Base-by-base conservation (phyloP, 441 rosid species). In the Melastoma candidum region DNA sequence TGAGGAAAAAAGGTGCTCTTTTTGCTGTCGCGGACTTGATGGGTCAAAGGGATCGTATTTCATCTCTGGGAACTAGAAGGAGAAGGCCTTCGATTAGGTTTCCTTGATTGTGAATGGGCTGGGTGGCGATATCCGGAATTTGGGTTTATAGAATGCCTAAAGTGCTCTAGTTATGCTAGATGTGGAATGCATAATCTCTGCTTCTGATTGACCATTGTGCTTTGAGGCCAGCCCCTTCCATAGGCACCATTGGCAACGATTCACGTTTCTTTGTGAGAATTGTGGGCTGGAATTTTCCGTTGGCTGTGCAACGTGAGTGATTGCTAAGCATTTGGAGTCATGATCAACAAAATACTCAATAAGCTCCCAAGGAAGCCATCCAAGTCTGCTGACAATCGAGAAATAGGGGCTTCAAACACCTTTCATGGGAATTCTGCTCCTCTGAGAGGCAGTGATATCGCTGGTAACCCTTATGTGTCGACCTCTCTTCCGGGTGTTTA, bases 311-410 rank as follows among this genome's bases (percentile, higher is more conserved):
- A 1, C 45, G 59, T 50, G 46, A 66, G 54, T 32, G 56, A 49
- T 57, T 44, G 24, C 43, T 8, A 17, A 41, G 44, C 51, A 26
- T 25, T 51, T 22, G 54, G 51, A 75, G 71, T 66, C 62, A 88
- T 83, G 97, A 77, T 87, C 69, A 85, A 82, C 58, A 83, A 89
- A 75, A 74, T 89, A 65, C 75, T 89, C 32, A 89, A 83, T 73
- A 85, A 80, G 86, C 85, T 85, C 63, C 97, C 95, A 2, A 65
- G 76, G 77, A 89, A 89, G 76, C 81, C 84, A 22, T 77, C 87
- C 5, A 85, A 83, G 62, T 80, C 92, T 12, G 61, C 71, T 46
- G 85, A 81, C 48, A 63, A 48, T 60, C 79, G 78, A 22, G 83
- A 80, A 50, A 85, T 79, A 24, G 79, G 77, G 49, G 78, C 70